These are phyloP conservation scores for Mortierella sp. DNA, from an alignment of 371 early-diverging fungal species.

Conservation along the genomic window DNA sequence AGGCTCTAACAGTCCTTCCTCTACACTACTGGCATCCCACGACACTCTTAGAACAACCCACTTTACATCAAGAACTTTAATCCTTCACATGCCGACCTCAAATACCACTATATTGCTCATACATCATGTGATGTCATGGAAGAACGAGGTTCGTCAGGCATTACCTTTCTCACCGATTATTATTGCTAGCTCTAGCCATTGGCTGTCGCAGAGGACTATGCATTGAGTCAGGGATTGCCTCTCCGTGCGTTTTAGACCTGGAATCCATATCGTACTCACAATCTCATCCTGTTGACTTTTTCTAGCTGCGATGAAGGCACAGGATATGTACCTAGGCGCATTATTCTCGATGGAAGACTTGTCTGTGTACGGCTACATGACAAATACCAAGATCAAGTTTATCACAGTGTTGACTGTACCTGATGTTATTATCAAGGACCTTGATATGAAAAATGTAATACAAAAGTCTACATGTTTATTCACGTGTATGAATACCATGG, in stretches of 20 bases:
- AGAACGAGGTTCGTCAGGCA: constrained; percentile 72
- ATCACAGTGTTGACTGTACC: constrained; percentile 81
- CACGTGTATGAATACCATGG: neutral
- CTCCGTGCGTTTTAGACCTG: neutral
- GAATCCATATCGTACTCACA: too few species aligned
- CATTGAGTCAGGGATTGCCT: neutral
- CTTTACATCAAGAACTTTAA: constrained; percentile 84
- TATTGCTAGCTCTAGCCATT: neutral
- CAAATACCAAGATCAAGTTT: constrained; percentile 88
- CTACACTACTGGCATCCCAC: neutral
- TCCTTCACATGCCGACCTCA: constrained; percentile 80
- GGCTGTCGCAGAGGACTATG: neutral
- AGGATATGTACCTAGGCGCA: constrained; percentile 86
- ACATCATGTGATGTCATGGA: constrained; percentile 91
- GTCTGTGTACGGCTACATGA: constrained; percentile 90
- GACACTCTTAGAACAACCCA: constrained; percentile 78
- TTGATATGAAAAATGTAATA: constrained; percentile 83
- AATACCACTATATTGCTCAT: constrained; percentile 90
- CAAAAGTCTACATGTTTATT: neutral
- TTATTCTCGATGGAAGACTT: constrained; percentile 90
- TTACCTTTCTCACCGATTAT: neutral
- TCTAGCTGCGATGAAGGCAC: constrained; percentile 72
- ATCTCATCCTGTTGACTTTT: neutral
- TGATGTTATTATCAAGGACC: constrained; percentile 82
- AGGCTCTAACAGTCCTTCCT: neutral